A percentile compares a stretch with the other conserved stretches of the same genome.
phyloP scores from a whole-genome alignment of 441 rosid genomes.

The Populus hybrid region DNA sequence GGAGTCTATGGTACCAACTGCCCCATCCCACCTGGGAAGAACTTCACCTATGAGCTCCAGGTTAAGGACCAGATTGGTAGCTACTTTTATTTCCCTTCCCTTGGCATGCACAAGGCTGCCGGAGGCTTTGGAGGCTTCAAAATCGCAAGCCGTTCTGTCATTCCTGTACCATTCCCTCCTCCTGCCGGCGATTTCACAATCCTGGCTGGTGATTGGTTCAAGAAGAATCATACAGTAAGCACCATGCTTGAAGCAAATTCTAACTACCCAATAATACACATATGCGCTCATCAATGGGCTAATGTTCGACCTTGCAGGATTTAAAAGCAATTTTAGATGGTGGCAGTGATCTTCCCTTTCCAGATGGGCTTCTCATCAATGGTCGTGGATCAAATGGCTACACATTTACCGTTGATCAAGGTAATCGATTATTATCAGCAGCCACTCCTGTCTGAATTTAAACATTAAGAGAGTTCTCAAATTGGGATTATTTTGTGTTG shows the following conservation, averaged over 20 bases:
- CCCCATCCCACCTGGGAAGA: conserved; percentile 71
- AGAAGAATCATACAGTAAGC: conserved; percentile 64
- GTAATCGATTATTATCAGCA: conserved; percentile 20
- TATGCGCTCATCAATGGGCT: neutral
- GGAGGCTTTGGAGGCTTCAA: conserved; percentile 72
- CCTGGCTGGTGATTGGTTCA: conserved; percentile 78
- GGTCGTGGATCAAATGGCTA: conserved; percentile 75
- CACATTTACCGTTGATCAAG: conserved; percentile 66
- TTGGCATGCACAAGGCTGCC: conserved; percentile 77
- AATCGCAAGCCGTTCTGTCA: conserved; percentile 54
- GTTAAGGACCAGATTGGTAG: conserved; percentile 84
- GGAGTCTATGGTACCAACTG: conserved; percentile 85
- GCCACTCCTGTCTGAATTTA: neutral
- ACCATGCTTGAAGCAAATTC: neutral
- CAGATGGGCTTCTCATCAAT: conserved; percentile 85
- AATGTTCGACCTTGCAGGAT: conserved; percentile 29
- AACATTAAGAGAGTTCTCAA: neutral
- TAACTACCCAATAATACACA: neutral
- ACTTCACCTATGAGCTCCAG: conserved; percentile 69
- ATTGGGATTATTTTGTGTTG: neutral
- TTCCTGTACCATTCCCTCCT: conserved; percentile 68
- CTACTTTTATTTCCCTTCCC: conserved; percentile 73
- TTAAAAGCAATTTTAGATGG: conserved; percentile 56
- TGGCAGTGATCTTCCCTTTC: conserved; percentile 60
- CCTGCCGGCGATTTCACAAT: conserved; percentile 64